Evolutionary conservation across 2,329 filamentous ascomycete species (phyloP), one percentile per base, ranked within the genome.

Genomic region (Chrysoporthe puriensis): DNA sequence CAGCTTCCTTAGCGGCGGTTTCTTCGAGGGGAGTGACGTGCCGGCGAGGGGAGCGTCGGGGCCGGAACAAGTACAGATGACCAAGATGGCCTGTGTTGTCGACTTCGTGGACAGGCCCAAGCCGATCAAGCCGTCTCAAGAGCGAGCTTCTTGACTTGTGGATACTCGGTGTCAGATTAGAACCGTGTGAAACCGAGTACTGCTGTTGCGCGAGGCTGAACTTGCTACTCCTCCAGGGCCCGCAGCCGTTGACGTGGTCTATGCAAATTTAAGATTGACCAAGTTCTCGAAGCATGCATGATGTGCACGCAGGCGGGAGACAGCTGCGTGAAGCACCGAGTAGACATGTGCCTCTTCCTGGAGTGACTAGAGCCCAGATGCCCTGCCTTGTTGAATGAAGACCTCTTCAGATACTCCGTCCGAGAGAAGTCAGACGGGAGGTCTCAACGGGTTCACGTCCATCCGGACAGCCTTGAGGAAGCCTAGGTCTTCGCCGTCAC

Each of bases 1-100:
- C 73, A 79, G 75, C 69, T 78, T 85, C 68, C 72, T 85, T 50
- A 26, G 57, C n/a, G 36, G 57, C n/a, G 57, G 40, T 21, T 14
- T 60, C 13, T 60, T 60, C n/a, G 14, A 60, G n/a, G 57, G 57
- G 14, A 60, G n/a, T 21, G 57, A 60, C 21, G 36, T 44, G 40
- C 36, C 36, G 57, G 36, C 57, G 40, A 60, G 26, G 13, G 57
- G 40, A 11, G 40, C 57, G 2, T 11, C 11, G 16, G 57, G 57
- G 18, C 13, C 57, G 2, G 36, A 43, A 5, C 16, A 60, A 21
- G 57, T 42, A 4, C 16, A 1, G 57, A 18, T 44, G 57, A 44
- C 40, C 36, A 60, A 44, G n/a, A 32, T 60, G 57, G 13, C n/a
- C 18, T 44, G 57, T 8, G 18, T 32, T 18, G n/a, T 60, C 3